These are phyloP conservation scores for Saitozyma sp. DNA, from an alignment of 768 basidiomycete genomes.

Conservation along the genomic window DNA sequence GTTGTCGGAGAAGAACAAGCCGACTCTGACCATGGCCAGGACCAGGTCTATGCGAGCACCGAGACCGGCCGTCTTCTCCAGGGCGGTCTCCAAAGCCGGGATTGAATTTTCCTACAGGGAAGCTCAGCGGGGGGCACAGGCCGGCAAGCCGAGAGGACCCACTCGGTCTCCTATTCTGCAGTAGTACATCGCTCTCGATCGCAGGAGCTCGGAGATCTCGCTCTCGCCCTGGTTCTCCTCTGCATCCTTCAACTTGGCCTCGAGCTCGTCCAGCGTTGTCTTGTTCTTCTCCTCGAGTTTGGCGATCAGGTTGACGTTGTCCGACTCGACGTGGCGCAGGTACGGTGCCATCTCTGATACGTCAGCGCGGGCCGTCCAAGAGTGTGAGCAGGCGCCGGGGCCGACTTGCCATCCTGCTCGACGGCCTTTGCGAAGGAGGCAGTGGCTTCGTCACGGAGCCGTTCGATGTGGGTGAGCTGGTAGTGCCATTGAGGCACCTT, in stretches of 20 bases:
- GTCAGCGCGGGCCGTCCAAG: not conserved
- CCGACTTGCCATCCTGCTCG: slow-evolving; percentile 69
- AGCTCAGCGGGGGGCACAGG: slow-evolving; percentile 5
- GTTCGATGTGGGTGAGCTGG: slow-evolving; percentile 65
- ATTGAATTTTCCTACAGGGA: slow-evolving; percentile 69
- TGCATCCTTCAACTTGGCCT: slow-evolving; percentile 77
- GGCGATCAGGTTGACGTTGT: slow-evolving; percentile 58
- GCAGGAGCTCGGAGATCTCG: slow-evolving; percentile 84
- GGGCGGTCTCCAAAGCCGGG: slow-evolving; percentile 74
- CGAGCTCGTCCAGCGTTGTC: slow-evolving; percentile 70
- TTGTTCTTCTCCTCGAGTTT: slow-evolving; percentile 69
- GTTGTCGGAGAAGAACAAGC: slow-evolving; percentile 83
- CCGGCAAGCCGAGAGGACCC: slow-evolving; percentile 5
- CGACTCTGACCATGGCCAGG: slow-evolving; percentile 81
- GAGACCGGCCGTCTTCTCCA: slow-evolving; percentile 88
- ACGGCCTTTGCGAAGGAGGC: slow-evolving; percentile 70
- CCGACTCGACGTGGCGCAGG: slow-evolving; percentile 55
- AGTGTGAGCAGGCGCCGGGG: slow-evolving; percentile 1
- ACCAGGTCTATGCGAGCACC: slow-evolving; percentile 92
- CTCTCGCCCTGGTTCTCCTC: slow-evolving; percentile 89
- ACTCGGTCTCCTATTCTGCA: slow-evolving; percentile 85
- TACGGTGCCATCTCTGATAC: slow-evolving; percentile 83
- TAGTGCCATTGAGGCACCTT: slow-evolving; percentile 76
- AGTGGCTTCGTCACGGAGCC: slow-evolving; percentile 69
- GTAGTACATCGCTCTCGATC: slow-evolving; percentile 78